A percentile compares a stretch with the other conserved stretches of the same genome.
Evolutionary conservation across 192 early-diverging fungal species (phyloP).

Genomic region (Dimargaris xerosporica): DNA sequence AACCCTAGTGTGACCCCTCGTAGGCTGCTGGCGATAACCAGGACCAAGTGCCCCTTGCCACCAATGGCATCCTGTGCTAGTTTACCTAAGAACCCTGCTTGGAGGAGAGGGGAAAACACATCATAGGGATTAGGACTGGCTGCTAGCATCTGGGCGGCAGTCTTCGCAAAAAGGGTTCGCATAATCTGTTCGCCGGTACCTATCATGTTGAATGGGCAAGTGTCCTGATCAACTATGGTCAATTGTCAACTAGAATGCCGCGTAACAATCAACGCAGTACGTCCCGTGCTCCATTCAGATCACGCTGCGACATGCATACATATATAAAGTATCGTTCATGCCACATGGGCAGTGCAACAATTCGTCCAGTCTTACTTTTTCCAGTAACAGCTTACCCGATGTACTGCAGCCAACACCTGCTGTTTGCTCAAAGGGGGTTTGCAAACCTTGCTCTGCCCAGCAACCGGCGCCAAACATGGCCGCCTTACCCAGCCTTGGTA

Average conservation of each 20-base stretch:
- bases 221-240: no score
- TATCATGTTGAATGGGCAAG: background rate
- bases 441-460: conserved; percentile 44
- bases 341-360: background rate
- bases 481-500: conserved; percentile 31
- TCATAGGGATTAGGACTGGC: conserved; percentile 16
- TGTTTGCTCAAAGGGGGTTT: no score
- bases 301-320: background rate
- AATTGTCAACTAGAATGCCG: no score
- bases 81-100: conserved; percentile 10
- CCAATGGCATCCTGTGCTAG: background rate
- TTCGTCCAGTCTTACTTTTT: background rate
- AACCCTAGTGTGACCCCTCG: background rate
- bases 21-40: background rate
- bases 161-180: conserved; percentile 47
- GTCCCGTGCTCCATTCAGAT: no score
- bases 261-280: no score
- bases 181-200: conserved; percentile 82
- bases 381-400: conserved; percentile 19
- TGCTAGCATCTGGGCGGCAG: conserved; percentile 26
- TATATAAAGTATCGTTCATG: background rate
- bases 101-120: conserved; percentile 14
- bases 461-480: conserved; percentile 70
- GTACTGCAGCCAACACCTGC: conserved; percentile 45
- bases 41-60: background rate